A percentile compares a stretch with the other conserved stretches of the same genome.
phyloP scores from a whole-genome alignment of 2,329 filamentous ascomycete species.

The Juglanconis sp. region DNA sequence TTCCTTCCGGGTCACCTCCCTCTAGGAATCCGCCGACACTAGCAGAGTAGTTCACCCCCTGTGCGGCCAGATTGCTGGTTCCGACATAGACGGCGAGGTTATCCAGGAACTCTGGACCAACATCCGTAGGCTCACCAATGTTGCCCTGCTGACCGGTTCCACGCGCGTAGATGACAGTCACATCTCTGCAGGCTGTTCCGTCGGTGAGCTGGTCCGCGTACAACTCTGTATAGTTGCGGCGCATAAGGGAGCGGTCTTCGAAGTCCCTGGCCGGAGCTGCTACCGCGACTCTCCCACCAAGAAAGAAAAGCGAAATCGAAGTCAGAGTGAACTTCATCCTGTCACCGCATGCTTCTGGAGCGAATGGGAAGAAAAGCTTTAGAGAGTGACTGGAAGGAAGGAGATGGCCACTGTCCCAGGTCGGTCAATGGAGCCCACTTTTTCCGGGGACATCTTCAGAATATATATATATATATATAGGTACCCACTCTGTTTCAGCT shows the following conservation, averaged over 20 bases:
- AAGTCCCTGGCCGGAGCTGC: background rate
- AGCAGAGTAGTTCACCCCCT: constrained; percentile 27
- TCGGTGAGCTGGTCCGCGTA: constrained; percentile 14
- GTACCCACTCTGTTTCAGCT: too few species aligned
- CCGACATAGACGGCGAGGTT: constrained; percentile 20
- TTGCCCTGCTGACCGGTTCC: constrained; percentile 16
- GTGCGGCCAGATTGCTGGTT: constrained; percentile 20
- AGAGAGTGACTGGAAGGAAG: background rate
- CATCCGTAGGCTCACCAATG: constrained; percentile 16
- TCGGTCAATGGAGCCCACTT: background rate
- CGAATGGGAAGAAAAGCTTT: background rate
- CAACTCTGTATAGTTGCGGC: constrained; percentile 1
- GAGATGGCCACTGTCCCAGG: background rate
- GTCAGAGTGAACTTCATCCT: constrained; percentile 7
- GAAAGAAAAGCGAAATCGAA: background rate
- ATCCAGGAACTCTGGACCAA: constrained; percentile 25
- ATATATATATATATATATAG: background rate
- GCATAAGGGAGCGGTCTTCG: background rate
- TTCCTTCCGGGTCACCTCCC: constrained; percentile 24
- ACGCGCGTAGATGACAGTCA: constrained; percentile 16
- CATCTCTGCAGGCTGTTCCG: constrained; percentile 15
- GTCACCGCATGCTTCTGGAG: background rate
- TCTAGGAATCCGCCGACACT: constrained; percentile 22
- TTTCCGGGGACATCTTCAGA: background rate
- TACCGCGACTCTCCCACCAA: background rate